A percentile compares a stretch with the other conserved stretches of the same genome.
Evolutionary conservation across 1,284 basidiomycete genomes (phyloP).

Genomic region (Cerrena zonata): DNA sequence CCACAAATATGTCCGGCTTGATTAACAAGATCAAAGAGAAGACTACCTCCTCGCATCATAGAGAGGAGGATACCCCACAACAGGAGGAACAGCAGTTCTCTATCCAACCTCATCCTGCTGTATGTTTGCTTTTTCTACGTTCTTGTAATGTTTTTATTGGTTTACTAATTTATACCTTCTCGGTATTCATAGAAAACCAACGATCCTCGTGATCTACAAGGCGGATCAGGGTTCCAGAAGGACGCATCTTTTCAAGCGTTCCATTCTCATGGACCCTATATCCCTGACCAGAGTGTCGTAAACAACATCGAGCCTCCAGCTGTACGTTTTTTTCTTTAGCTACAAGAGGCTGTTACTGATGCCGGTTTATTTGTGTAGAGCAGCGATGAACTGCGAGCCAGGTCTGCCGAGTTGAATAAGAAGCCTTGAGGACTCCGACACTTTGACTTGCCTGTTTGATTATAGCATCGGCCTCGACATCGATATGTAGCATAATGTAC

Average conservation of each 20-base stretch:
- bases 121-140: constrained; percentile 23
- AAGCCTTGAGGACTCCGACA: constrained; percentile 6
- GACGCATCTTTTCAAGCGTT: constrained; percentile 31
- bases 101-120: constrained; percentile 50
- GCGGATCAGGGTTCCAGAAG: constrained; percentile 34
- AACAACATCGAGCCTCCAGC: constrained; percentile 21
- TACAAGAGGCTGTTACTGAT: background rate
- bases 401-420: constrained; percentile 26
- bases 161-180: background rate
- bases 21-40: constrained; percentile 18
- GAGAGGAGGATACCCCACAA: background rate
- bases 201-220: constrained; percentile 42
- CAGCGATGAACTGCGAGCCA: constrained; percentile 27
- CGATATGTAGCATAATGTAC: background rate
- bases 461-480: background rate
- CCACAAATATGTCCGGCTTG: constrained; percentile 13
- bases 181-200: constrained; percentile 38
- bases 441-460: background rate
- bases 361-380: constrained; percentile 15
- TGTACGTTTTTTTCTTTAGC: constrained; percentile 15
- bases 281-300: constrained; percentile 23
- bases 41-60: constrained; percentile 8
- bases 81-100: constrained; percentile 22
- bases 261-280: constrained; percentile 37
- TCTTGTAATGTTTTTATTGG: too few relatives aligned